These are phyloP conservation scores for Solanum pennellii DNA, from an alignment of 257 asterid genomes.

Conservation along the genomic window DNA sequence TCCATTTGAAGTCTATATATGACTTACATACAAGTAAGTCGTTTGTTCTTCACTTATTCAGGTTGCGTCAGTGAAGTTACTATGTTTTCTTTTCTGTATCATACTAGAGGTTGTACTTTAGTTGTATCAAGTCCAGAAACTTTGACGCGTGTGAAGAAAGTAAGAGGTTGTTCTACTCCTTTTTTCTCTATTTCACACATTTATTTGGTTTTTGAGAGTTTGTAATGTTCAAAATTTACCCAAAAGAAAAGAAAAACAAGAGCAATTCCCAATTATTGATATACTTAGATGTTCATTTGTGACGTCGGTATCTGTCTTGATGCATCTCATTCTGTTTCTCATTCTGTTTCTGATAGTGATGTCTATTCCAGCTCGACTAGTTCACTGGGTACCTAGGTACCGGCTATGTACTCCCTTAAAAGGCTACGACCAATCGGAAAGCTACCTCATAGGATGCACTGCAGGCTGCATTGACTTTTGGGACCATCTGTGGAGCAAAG, in stretches of 20 bases:
- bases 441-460: slow-evolving; percentile 37
- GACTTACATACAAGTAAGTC: slow-evolving; percentile 87
- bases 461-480: slow-evolving; percentile 80
- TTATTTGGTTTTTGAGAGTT: neutral
- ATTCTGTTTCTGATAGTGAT: too few relatives aligned
- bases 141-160: slow-evolving; percentile 66
- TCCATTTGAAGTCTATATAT: slow-evolving; percentile 88
- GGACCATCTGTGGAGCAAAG: slow-evolving; percentile 92
- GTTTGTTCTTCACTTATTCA: slow-evolving; percentile 3
- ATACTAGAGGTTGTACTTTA: slow-evolving; percentile 79
- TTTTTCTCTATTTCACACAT: neutral
- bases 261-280: too few relatives aligned
- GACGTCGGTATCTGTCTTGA: too few relatives aligned
- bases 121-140: slow-evolving; percentile 97
- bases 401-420: too few relatives aligned
- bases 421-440: too few relatives aligned
- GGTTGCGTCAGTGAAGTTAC: neutral
- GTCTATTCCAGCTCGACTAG: too few relatives aligned
- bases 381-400: too few relatives aligned
- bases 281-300: too few relatives aligned
- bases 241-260: too few relatives aligned
- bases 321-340: too few relatives aligned
- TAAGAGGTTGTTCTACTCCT: slow-evolving; percentile 5
- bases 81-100: slow-evolving; percentile 5
- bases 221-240: neutral